These are phyloP conservation scores for Neurospora sp. DNA, from an alignment of 495 filamentous ascomycete species.

Conservation along the genomic window DNA sequence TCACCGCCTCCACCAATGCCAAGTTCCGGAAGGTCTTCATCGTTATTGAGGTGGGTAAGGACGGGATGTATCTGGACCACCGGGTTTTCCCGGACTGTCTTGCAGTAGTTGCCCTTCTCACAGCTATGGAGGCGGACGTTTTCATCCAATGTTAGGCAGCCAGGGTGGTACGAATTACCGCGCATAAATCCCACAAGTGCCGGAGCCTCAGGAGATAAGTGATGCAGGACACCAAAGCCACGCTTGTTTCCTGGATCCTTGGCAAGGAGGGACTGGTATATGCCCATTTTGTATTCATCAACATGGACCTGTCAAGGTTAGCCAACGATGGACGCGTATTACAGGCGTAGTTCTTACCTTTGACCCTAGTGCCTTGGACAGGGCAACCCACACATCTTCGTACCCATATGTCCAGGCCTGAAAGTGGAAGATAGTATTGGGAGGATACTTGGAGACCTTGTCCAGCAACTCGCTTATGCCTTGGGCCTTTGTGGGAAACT, in stretches of 20 bases:
- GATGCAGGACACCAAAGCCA: constrained; percentile 22
- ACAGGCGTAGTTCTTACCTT: constrained; percentile 34
- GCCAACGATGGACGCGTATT: background rate
- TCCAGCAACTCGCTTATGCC: constrained; percentile 65
- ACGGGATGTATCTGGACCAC: constrained; percentile 75
- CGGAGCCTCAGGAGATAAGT: constrained; percentile 47
- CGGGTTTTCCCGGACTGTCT: constrained; percentile 39
- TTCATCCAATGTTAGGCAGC: constrained; percentile 58
- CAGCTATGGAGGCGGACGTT: constrained; percentile 78
- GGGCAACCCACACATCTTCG: constrained; percentile 82
- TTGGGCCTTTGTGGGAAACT: constrained; percentile 51
- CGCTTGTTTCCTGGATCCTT: constrained; percentile 18
- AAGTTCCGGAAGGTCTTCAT: constrained; percentile 55
- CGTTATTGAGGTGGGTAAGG: constrained; percentile 45
- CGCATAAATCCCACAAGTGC: constrained; percentile 66
- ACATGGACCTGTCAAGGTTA: constrained; percentile 57
- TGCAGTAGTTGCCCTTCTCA: constrained; percentile 60
- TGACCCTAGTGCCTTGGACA: constrained; percentile 58
- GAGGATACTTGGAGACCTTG: constrained; percentile 59
- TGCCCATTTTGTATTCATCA: constrained; percentile 63
- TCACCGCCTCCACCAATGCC: constrained; percentile 74
- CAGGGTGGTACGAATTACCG: constrained; percentile 58
- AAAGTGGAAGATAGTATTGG: constrained; percentile 73
- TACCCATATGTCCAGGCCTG: constrained; percentile 90
- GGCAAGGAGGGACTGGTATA: constrained; percentile 57